These are phyloP conservation scores for Penicillium paxilli DNA, from an alignment of 495 filamentous ascomycete species.

Conservation along the genomic window DNA sequence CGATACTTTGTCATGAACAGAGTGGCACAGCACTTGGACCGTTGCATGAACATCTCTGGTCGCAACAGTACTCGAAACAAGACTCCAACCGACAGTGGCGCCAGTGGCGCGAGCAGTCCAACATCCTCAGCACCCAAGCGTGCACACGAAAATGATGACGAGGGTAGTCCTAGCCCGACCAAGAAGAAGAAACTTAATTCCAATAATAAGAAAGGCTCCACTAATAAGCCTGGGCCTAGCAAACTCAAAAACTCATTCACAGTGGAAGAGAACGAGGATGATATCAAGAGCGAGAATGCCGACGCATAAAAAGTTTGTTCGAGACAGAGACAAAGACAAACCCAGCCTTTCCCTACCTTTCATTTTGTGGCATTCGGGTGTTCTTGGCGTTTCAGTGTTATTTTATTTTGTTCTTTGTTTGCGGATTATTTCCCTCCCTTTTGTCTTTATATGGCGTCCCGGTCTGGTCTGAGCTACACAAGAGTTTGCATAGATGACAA, in stretches of 20 bases:
- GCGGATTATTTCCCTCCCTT: background rate
- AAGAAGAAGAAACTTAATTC: conserved; percentile 49
- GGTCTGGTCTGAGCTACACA: conserved; percentile 17
- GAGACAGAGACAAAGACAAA: no score
- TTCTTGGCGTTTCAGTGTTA: conserved; percentile 20
- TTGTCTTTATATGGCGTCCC: conserved; percentile 21
- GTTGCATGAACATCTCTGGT: conserved; percentile 75
- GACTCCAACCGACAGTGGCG: conserved; percentile 39
- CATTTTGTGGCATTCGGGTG: conserved; percentile 12
- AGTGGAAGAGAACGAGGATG: conserved; percentile 29
- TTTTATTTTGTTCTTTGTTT: conserved; percentile 5
- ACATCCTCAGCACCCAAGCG: conserved; percentile 41
- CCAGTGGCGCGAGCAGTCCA: conserved; percentile 34
- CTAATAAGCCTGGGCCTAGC: conserved; percentile 43
- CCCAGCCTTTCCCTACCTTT: background rate
- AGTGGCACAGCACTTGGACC: conserved; percentile 74
- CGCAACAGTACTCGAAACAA: conserved; percentile 59
- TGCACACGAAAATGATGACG: conserved; percentile 39
- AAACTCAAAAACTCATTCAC: conserved; percentile 46
- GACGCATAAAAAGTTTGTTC: conserved; percentile 7
- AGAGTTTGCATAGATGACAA: conserved; percentile 35
- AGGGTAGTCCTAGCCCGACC: conserved; percentile 33
- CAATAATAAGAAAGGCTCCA: conserved; percentile 43
- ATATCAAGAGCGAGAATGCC: conserved; percentile 30
- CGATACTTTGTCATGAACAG: conserved; percentile 60